Percentiles rank a stretch among this genome's conserved stretches.
Evolutionary conservation across 106 monocot genomes (phyloP).

Genomic region (Dactylorhiza incarnata): DNA sequence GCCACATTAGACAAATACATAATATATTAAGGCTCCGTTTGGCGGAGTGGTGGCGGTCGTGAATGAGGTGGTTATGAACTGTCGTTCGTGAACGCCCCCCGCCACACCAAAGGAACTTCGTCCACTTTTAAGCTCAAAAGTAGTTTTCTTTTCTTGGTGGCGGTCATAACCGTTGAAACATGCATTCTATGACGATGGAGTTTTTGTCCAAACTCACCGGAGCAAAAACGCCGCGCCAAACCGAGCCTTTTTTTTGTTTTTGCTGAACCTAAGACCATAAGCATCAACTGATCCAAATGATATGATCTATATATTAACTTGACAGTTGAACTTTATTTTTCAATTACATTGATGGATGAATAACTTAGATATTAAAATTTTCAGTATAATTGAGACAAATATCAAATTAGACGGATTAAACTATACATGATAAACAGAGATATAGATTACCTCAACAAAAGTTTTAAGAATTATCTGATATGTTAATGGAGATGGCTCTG

Average conservation of each 20-base stretch:
- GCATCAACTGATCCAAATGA: neutral
- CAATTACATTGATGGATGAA: neutral
- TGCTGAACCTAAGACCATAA: neutral
- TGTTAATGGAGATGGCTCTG: slow-evolving; percentile 84
- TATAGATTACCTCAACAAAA: slow-evolving; percentile 64
- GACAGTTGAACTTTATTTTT: neutral
- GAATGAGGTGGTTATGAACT: no score
- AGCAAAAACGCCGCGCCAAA: no score
- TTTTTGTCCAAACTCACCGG: no score
- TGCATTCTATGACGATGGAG: no score
- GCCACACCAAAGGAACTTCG: no score
- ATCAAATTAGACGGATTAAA: neutral
- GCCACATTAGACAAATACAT: neutral
- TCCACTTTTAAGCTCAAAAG: no score
- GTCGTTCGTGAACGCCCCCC: no score
- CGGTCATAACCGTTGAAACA: no score
- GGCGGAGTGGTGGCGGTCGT: no score
- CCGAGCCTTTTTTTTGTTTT: neutral
- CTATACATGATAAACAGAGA: neutral
- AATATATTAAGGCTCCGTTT: no score
- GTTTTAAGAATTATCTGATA: slow-evolving; percentile 90
- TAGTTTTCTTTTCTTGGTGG: no score
- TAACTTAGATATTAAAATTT: neutral
- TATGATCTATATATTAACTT: neutral
- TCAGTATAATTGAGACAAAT: neutral